Evolutionary conservation across 805 yeast species (phyloP), one percentile per base, ranked within the genome.

Genomic region (Sugiyamaella marilandica): DNA sequence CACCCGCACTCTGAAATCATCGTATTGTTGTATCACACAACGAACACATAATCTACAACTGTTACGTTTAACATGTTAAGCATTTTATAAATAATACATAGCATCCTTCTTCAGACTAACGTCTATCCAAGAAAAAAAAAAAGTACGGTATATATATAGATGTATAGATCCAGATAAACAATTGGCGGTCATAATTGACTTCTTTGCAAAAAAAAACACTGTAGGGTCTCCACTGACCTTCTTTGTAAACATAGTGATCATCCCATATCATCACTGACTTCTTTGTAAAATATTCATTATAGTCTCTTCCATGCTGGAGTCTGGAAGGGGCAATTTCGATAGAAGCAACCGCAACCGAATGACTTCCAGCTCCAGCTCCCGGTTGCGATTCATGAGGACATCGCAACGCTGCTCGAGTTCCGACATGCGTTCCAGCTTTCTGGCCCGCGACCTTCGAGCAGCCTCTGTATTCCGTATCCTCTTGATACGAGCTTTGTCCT

Each of bases 381-480:
- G 46, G 35, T 58, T 60, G 10, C 58, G 54, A 10, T 68, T 62
- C 47, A 82, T 59, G 55, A 91, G 75, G 36, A 69, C 78, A 59
- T 87, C 91, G 52, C 90, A 92, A 66, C 82, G 85, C 21, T 72
- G 81, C 70, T 92, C 97, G 66, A 91, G 75, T 67, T 87, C 95
- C 53, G 73, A 64, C 96, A 91, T 87, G 69, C 96, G 81, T 70
- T 91, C 91, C 82, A 87, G 81, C 73, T 92, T 92, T 67, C 97
- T 81, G 29, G 96, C 96, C 64, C 97, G 76, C 34, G 96, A 88
- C 68, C 96, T 80, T 70, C 97, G 81, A 58, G 97, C 96, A 67
- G 90, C 96, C 24, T 81, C 65, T 8, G 88, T 90, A 76, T 90
- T 90, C 70, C 89, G 82, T 4, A 96, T 96, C 67, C 97, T 82